Conservation (phyloP, 805 yeast genomes). For the Kazachstania taianensis region DNA sequence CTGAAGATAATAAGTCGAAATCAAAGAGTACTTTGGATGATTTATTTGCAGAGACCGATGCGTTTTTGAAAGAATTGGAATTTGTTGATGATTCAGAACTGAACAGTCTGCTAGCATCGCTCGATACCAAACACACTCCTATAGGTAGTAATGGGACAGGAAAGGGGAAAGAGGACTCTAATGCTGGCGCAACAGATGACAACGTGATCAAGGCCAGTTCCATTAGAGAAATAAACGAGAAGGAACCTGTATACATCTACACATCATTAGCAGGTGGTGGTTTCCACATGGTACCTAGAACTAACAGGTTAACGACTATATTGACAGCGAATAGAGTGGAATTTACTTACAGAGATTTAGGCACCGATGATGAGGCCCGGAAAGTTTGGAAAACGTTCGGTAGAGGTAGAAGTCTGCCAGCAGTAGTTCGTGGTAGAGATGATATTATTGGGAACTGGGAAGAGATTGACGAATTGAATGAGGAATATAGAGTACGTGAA, state of each 20-base stretch:
- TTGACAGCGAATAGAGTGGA: conserved; percentile 62
- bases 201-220: conserved; percentile 10
- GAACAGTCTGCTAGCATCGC: conserved; percentile 10
- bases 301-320: conserved; percentile 66
- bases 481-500: conserved; percentile 55
- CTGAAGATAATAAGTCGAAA: neutral
- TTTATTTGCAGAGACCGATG: conserved; percentile 26
- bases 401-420: conserved; percentile 70
- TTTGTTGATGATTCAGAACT: conserved; percentile 18
- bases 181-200: neutral
- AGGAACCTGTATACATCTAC: conserved; percentile 61
- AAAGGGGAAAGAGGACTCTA: neutral
- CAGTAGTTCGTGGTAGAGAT: conserved; percentile 72
- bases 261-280: conserved; percentile 86
- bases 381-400: conserved; percentile 71
- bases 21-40: conserved; percentile 7
- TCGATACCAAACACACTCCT: conserved; percentile 11
- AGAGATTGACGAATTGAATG: conserved; percentile 80
- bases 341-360: conserved; percentile 65
- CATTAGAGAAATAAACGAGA: conserved; percentile 24
- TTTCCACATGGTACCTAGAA: conserved; percentile 64
- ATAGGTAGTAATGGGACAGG: neutral
- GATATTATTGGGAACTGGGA: conserved; percentile 79
- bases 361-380: conserved; percentile 81
- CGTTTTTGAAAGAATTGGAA: conserved; percentile 21